A percentile compares a stretch with the other conserved stretches of the same genome.
These are phyloP conservation scores for Podospora conica DNA, from an alignment of 495 filamentous ascomycete genomes.

Conservation along the genomic window DNA sequence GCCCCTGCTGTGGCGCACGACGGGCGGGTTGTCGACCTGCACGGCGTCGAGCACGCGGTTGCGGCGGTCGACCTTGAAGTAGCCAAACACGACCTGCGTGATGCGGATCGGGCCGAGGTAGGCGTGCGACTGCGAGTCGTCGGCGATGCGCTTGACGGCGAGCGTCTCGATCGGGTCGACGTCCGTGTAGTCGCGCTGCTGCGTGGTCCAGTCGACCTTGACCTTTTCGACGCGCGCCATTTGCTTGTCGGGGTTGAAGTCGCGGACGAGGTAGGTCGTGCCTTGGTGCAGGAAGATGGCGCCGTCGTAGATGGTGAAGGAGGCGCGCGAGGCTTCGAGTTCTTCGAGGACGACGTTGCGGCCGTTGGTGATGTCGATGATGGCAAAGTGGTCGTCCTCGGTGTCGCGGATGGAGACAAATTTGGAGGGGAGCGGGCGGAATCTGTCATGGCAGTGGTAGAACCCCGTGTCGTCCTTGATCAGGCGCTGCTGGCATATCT, in stretches of 20 bases:
- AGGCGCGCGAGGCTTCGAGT: slow-evolving; percentile 89
- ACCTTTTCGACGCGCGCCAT: slow-evolving; percentile 68
- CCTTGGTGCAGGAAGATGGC: slow-evolving; percentile 98
- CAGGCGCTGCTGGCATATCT: slow-evolving; percentile 70
- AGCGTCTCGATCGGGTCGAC: slow-evolving; percentile 87
- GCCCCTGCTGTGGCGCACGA: slow-evolving; percentile 75
- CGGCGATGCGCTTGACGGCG: slow-evolving; percentile 60
- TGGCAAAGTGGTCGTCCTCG: slow-evolving; percentile 87
- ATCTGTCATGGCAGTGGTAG: slow-evolving; percentile 84
- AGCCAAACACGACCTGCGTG: slow-evolving; percentile 82
- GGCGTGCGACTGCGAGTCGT: slow-evolving; percentile 46
- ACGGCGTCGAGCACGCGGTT: slow-evolving; percentile 82
- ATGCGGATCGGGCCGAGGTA: slow-evolving; percentile 83
- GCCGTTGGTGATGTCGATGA: slow-evolving; percentile 79
- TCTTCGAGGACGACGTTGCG: slow-evolving; percentile 87
- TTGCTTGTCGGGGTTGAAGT: slow-evolving; percentile 71
- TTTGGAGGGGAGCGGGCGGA: slow-evolving; percentile 75
- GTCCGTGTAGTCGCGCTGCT: slow-evolving; percentile 91
- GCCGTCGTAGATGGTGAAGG: slow-evolving; percentile 95
- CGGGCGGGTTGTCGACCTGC: slow-evolving; percentile 86
- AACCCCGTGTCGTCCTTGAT: slow-evolving; percentile 69
- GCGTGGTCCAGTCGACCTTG: slow-evolving; percentile 92
- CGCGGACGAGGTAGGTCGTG: slow-evolving; percentile 81
- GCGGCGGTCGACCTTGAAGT: slow-evolving; percentile 85
- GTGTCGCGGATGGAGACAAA: slow-evolving; percentile 88